Conservation (phyloP, 495 filamentous ascomycete species). For the Staphylotrichum longicolle region DNA sequence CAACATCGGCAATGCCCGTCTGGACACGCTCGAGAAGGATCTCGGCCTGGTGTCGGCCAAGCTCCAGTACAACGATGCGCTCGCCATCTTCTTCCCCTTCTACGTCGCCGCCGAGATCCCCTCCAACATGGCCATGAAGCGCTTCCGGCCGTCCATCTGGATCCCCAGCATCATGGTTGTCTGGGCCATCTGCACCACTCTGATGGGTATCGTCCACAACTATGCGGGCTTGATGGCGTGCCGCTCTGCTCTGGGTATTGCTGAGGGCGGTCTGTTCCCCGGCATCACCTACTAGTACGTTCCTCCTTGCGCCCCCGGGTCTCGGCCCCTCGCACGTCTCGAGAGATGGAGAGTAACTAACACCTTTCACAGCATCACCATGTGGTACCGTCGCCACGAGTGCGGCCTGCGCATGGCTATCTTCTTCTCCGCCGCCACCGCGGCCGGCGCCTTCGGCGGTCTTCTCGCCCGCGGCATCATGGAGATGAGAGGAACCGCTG, state of each 20-base stretch:
- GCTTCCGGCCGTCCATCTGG: slow-evolving; percentile 61
- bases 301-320: neutral
- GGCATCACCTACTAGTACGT: slow-evolving; percentile 65
- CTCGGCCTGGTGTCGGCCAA: slow-evolving; percentile 54
- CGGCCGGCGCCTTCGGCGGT: slow-evolving; percentile 76
- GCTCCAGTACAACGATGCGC: slow-evolving; percentile 65
- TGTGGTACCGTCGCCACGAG: slow-evolving; percentile 67
- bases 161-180: slow-evolving; percentile 56
- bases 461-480: slow-evolving; percentile 68
- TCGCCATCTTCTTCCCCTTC: slow-evolving; percentile 82
- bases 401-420: slow-evolving; percentile 68
- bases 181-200: slow-evolving; percentile 57
- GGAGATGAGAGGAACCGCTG: slow-evolving; percentile 63
- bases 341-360: neutral
- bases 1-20: slow-evolving; percentile 80
- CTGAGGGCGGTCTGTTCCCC: slow-evolving; percentile 77
- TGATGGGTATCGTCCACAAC: slow-evolving; percentile 72
- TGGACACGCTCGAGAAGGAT: slow-evolving; percentile 62
- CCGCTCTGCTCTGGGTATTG: slow-evolving; percentile 69
- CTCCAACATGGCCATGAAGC: slow-evolving; percentile 67
- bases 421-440: slow-evolving; percentile 79
- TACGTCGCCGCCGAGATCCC: slow-evolving; percentile 76
- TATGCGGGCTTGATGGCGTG: slow-evolving; percentile 70
- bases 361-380: slow-evolving; percentile 51
- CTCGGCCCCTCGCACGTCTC: neutral